Base-by-base conservation (phyloP, 1,284 basidiomycete genomes). In the Tylopilus sp. region DNA sequence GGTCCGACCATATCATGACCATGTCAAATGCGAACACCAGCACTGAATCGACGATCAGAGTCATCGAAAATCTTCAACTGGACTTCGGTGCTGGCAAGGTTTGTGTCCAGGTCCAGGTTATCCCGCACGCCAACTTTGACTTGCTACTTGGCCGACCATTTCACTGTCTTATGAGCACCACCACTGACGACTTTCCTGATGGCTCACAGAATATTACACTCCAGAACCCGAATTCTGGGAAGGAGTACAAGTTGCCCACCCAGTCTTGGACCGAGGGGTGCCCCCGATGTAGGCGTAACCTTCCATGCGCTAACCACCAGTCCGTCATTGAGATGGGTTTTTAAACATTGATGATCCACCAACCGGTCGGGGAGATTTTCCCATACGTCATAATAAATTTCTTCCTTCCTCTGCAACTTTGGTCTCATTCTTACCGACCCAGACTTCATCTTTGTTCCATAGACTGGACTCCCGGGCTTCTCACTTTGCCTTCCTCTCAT, bases 271-370 rank as follows among this genome's bases (percentile, higher is more conserved):
- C 23, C 8, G 4, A 34, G 34, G 53, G 33, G 1, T 54, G 53
- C 25, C 53, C 23, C 5, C 13, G 10, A 4, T 54, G 33, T 10
- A 21, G 8, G 2, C 10, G 34, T 6, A 25, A 25, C 14, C 13
- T 25, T 4, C 33, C 33, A 10, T 54, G 33, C 33, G n/a, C 12
- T 10, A n/a, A 16, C 23, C 53, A 54, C 13, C 12, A 2, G 17
- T 27, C 29, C 12, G 16, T 55, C 0, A 19, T 68, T 1, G 31
- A 68, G 14, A 55, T 68, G 66, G 63, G 33, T 65, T 70, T 70
- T 70, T 65, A 56, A 9, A 19, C 14, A 4, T 68, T 14, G 16
- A 70, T 70, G 55, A 70, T 67, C 52, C 23, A 13, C 33, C 21
- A 7, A 1, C 3, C 25, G 17, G 31, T 23, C 31, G 25, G 13